phyloP scores from a whole-genome alignment of 495 filamentous ascomycete species.

The Lepraria neglecta region DNA sequence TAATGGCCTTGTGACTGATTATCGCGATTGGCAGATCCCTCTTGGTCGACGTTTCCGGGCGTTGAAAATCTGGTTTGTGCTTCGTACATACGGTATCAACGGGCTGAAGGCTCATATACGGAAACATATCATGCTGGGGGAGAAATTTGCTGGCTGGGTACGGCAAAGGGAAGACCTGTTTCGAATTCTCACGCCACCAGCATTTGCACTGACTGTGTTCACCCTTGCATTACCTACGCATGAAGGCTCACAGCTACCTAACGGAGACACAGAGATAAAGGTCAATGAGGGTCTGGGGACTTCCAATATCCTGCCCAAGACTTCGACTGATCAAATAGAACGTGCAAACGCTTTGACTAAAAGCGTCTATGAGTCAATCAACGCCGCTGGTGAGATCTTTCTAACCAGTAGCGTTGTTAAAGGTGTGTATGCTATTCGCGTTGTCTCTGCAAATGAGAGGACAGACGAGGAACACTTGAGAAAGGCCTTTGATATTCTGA shows the following conservation, averaged over 20 bases:
- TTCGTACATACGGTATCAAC: constrained; percentile 75
- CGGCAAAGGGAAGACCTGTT: constrained; percentile 63
- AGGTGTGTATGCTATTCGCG: constrained; percentile 73
- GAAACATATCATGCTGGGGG: constrained; percentile 58
- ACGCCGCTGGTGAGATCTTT: constrained; percentile 72
- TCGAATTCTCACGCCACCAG: constrained; percentile 65
- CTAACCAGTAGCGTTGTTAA: constrained; percentile 71
- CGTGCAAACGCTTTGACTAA: constrained; percentile 64
- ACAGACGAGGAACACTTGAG: constrained; percentile 66
- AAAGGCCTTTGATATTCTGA: constrained; percentile 72
- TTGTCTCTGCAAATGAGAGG: constrained; percentile 64
- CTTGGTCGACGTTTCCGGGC: constrained; percentile 86
- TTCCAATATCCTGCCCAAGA: not conserved
- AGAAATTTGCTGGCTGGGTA: constrained; percentile 59
- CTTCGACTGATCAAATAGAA: constrained; percentile 30
- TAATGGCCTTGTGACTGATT: constrained; percentile 84
- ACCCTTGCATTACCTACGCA: constrained; percentile 40
- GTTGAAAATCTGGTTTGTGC: constrained; percentile 95
- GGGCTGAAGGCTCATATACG: constrained; percentile 71
- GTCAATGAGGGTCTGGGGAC: constrained; percentile 18
- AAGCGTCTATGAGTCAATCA: constrained; percentile 69
- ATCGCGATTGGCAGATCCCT: constrained; percentile 97
- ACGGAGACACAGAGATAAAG: constrained; percentile 10
- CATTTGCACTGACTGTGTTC: constrained; percentile 78
- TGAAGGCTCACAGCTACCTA: not conserved